Base-by-base conservation (phyloP, 768 basidiomycete species). In the Lactifluus pinguis region DNA sequence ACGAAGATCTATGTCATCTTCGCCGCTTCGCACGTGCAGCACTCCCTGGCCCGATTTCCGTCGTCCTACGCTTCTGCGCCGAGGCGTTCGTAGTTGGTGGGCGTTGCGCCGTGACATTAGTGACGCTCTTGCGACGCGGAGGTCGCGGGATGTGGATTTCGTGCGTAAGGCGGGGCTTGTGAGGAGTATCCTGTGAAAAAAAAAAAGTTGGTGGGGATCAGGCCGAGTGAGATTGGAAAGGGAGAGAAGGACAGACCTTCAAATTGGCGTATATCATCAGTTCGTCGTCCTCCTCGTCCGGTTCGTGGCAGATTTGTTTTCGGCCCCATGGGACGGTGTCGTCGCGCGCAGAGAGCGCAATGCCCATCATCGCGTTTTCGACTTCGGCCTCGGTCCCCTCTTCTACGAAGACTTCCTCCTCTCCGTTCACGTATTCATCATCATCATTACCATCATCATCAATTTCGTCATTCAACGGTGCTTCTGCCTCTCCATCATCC, bases 261-360 rank as follows among this genome's bases (percentile, higher is more conserved):
- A 47, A 47, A 19, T 25, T 79, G n/a, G 76, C 73, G 30, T 80
- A 82, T 71, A 86, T 80, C 75, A 81, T 76, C 34, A 86, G 68
- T 65, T 85, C 83, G 63, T 87, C 84, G 4, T 83, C 82, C 11
- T 78, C 84, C 15, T 81, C 72, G 41, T 72, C 71, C 39, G 62
- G 57, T 25, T 56, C 30, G 44, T 55, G 51, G 13, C 34, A 57
- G 34, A 54, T 63, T 21, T 50, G 64, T 47, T 60, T 68, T 61
- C 15, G 55, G 64, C 39, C 65, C 62, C 50, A 56, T 49, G 41
- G 53, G 45, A 45, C 51, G 14, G 49, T 2, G 47, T 41, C 60
- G 55, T 47, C 59, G 56, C 38, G 44, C 10, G 21, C 14, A 5
- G 34, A n/a, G 3, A 42, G 42, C 29, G 53, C 55, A 14, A 25